Evolutionary conservation across 2,329 filamentous ascomycete species (phyloP).

Genomic region (Fusarium chaquense): DNA sequence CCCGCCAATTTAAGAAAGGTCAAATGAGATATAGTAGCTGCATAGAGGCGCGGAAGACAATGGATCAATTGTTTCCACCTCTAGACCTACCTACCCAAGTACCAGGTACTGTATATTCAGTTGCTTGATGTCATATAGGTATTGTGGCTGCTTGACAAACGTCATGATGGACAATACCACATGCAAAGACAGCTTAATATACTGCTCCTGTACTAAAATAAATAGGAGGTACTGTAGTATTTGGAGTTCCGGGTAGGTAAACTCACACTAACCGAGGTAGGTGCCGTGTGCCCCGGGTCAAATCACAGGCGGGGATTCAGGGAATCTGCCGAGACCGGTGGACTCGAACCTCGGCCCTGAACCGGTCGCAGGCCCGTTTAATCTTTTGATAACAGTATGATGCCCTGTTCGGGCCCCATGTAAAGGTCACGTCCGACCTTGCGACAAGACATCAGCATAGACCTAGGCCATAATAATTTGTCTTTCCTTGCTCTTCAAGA

Average conservation of each 20-base stretch:
- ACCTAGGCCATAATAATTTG: neutral
- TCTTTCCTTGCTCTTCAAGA: neutral
- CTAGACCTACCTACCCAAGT: neutral
- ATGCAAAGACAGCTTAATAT: neutral
- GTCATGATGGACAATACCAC: neutral
- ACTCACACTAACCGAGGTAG: slow-evolving; percentile 47
- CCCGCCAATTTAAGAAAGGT: neutral
- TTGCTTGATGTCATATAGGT: neutral
- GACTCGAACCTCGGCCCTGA: slow-evolving; percentile 43
- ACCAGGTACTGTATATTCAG: neutral
- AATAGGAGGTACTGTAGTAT: neutral
- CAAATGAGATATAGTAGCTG: neutral
- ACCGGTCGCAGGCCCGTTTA: slow-evolving; percentile 39
- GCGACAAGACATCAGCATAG: slow-evolving; percentile 27
- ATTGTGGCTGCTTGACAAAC: neutral
- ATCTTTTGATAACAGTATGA: slow-evolving; percentile 40
- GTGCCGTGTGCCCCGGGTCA: slow-evolving; percentile 36
- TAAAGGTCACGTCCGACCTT: slow-evolving; percentile 16
- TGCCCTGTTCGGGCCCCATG: slow-evolving; percentile 14
- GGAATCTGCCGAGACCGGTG: slow-evolving; percentile 47
- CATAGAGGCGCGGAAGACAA: neutral
- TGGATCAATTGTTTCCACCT: neutral
- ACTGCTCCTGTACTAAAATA: neutral
- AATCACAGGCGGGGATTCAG: slow-evolving; percentile 41
- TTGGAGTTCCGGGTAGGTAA: neutral